These are phyloP conservation scores for Lentinula guzmanii DNA, from an alignment of 768 basidiomycete species.

Conservation along the genomic window DNA sequence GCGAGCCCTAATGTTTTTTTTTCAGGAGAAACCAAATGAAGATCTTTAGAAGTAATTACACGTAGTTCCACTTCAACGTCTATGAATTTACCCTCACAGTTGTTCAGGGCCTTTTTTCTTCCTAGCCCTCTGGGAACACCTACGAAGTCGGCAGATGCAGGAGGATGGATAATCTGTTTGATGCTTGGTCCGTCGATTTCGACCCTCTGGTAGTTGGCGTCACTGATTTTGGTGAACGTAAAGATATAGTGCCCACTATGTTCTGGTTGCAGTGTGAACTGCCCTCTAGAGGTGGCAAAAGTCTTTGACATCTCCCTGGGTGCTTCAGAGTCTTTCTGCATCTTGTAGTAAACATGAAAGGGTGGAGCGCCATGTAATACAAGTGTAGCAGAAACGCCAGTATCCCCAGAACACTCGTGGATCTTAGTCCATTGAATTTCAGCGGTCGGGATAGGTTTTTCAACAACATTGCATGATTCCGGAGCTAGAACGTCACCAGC, in stretches of 20 bases:
- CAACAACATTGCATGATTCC: conserved; percentile 70
- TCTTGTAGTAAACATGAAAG: conserved; percentile 76
- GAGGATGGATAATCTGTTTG: conserved; percentile 85
- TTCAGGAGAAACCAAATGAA: background rate
- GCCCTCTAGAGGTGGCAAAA: conserved; percentile 67
- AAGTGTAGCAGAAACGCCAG: conserved; percentile 83
- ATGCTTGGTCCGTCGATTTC: conserved; percentile 72
- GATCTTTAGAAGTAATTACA: conserved; percentile 32
- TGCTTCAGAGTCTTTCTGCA: conserved; percentile 64
- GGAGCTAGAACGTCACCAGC: conserved; percentile 80
- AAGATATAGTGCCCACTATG: conserved; percentile 87
- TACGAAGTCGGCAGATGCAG: conserved; percentile 76
- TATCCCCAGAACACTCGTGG: conserved; percentile 90
- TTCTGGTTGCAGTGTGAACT: conserved; percentile 81
- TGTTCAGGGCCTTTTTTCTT: conserved; percentile 55
- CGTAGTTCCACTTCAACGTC: conserved; percentile 76
- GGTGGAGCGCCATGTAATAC: conserved; percentile 86
- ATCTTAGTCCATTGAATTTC: conserved; percentile 87
- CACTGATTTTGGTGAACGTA: conserved; percentile 72
- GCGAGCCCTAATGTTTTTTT: conserved; percentile 59
- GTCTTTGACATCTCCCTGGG: conserved; percentile 53
- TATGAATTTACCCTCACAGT: conserved; percentile 73
- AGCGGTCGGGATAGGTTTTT: conserved; percentile 72
- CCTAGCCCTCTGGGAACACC: conserved; percentile 25
- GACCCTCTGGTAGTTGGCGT: conserved; percentile 76